Percentiles rank a stretch among this genome's conserved stretches.
Evolutionary conservation across 768 basidiomycete species (phyloP).

Genomic region (Boletellus ananas): DNA sequence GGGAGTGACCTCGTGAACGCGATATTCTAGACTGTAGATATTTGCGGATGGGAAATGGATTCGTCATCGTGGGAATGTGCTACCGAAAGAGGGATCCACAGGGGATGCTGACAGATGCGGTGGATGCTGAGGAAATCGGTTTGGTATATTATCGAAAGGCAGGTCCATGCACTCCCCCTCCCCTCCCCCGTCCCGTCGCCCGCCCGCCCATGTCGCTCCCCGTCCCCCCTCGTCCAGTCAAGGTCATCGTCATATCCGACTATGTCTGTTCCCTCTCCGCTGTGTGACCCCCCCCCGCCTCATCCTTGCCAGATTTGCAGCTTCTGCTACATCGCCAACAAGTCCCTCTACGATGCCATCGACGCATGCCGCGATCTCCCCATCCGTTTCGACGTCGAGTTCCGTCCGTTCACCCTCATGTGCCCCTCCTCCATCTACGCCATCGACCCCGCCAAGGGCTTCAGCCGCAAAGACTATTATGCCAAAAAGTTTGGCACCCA

Average conservation of each 20-base stretch:
- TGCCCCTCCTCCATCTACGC: conserved; percentile 18
- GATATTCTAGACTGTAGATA: conserved; percentile 38
- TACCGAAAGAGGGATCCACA: conserved; percentile 18
- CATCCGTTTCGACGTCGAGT: conserved; percentile 34
- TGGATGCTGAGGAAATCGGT: conserved; percentile 27
- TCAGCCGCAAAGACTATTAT: conserved; percentile 23
- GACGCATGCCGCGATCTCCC: conserved; percentile 31
- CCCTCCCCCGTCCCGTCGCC: background rate
- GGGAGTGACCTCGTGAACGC: conserved; percentile 43
- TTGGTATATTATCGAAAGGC: conserved; percentile 25
- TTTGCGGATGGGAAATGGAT: conserved; percentile 15
- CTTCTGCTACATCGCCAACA: conserved; percentile 40
- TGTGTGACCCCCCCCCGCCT: background rate
- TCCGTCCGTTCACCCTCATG: conserved; percentile 32
- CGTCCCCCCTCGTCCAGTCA: conserved; percentile 18
- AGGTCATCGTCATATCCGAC: conserved; percentile 35
- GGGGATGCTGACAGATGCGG: conserved; percentile 32
- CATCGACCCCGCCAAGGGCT: conserved; percentile 18
- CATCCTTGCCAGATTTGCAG: conserved; percentile 27
- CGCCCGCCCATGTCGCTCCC: conserved; percentile 18
- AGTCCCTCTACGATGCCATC: conserved; percentile 37
- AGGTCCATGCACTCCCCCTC: conserved; percentile 23
- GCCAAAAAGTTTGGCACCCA: conserved; percentile 27
- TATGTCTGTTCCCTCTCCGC: conserved; percentile 22
- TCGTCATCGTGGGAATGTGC: conserved; percentile 18